phyloP scores from a whole-genome alignment of 2,329 filamentous ascomycete species.

The Paraconiothyrium brasiliense region DNA sequence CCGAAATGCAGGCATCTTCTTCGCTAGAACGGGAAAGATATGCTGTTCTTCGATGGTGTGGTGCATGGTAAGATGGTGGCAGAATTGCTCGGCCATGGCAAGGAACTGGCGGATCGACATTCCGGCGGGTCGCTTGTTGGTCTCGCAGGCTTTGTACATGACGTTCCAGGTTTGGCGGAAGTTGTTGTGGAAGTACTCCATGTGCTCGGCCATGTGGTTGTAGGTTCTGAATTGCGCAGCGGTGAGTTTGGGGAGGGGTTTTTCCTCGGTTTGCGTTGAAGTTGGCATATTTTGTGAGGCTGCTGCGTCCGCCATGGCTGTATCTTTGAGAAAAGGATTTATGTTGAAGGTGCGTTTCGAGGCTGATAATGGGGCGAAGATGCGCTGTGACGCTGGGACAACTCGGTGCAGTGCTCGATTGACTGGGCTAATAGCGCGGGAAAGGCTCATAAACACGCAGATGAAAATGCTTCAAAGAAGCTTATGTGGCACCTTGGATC shows the following conservation, averaged over 20 bases:
- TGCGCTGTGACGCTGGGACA: background rate
- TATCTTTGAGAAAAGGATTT: too few species aligned
- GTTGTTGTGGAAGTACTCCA: slow-evolving; percentile 70
- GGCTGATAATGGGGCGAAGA: slow-evolving; percentile 2
- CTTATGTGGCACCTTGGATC: background rate
- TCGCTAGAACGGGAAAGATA: slow-evolving; percentile 80
- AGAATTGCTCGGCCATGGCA: slow-evolving; percentile 73
- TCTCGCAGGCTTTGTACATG: slow-evolving; percentile 72
- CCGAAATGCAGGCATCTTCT: slow-evolving; percentile 80
- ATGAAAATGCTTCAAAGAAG: background rate
- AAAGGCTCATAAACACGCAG: slow-evolving; percentile 3
- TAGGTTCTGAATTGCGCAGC: slow-evolving; percentile 73
- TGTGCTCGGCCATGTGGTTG: slow-evolving; percentile 77
- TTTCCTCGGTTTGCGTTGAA: slow-evolving; percentile 27
- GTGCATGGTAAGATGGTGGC: slow-evolving; percentile 75
- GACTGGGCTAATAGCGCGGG: slow-evolving; percentile 1
- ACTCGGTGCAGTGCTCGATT: slow-evolving; percentile 9
- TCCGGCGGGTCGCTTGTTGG: slow-evolving; percentile 66
- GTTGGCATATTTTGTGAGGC: background rate
- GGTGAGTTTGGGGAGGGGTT: slow-evolving; percentile 69
- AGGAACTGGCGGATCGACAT: slow-evolving; percentile 77
- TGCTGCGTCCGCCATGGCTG: slow-evolving; percentile 4
- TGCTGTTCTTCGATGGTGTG: slow-evolving; percentile 85
- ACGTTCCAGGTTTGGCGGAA: slow-evolving; percentile 69
- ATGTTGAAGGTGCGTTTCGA: background rate